phyloP scores from a whole-genome alignment of 2,329 filamentous ascomycete species.

The Pseudogymnoascus sp. region DNA sequence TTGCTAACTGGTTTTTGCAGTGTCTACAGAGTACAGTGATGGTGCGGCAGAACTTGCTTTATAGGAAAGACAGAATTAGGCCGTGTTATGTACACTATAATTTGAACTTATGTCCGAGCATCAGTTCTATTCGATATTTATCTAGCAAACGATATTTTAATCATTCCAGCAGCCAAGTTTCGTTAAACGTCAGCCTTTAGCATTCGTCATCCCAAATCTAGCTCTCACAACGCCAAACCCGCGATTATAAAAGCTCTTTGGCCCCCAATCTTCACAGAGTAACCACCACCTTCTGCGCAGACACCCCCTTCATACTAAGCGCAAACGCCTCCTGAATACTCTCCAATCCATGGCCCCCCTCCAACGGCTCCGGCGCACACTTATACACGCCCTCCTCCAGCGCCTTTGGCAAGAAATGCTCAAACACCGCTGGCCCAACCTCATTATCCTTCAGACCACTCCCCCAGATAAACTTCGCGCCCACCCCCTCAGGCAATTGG shows the following conservation, averaged over 20 bases:
- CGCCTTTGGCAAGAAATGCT: slow-evolving; percentile 28
- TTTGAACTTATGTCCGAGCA: neutral
- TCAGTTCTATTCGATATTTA: too few relatives aligned
- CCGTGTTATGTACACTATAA: neutral
- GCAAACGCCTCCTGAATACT: slow-evolving; percentile 34
- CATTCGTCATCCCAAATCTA: neutral
- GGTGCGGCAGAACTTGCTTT: neutral
- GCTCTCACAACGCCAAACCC: neutral
- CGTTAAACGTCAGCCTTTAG: too few relatives aligned
- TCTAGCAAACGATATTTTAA: too few relatives aligned
- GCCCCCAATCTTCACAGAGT: slow-evolving; percentile 12
- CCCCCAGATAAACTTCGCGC: slow-evolving; percentile 24
- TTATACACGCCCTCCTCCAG: slow-evolving; percentile 29
- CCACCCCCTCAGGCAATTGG: slow-evolving; percentile 15
- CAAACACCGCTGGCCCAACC: slow-evolving; percentile 25
- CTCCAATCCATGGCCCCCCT: slow-evolving; percentile 37
- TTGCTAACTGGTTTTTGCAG: neutral
- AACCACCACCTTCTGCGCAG: slow-evolving; percentile 36
- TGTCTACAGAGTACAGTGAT: neutral
- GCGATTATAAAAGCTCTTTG: neutral
- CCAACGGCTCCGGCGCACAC: slow-evolving; percentile 28
- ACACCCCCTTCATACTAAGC: slow-evolving; percentile 30
- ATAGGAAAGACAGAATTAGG: neutral
- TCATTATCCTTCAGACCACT: slow-evolving; percentile 23
- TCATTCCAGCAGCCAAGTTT: too few relatives aligned